Evolutionary conservation across 768 basidiomycete species (phyloP), one percentile per base, ranked within the genome.

Genomic region (Amanita muscaria): DNA sequence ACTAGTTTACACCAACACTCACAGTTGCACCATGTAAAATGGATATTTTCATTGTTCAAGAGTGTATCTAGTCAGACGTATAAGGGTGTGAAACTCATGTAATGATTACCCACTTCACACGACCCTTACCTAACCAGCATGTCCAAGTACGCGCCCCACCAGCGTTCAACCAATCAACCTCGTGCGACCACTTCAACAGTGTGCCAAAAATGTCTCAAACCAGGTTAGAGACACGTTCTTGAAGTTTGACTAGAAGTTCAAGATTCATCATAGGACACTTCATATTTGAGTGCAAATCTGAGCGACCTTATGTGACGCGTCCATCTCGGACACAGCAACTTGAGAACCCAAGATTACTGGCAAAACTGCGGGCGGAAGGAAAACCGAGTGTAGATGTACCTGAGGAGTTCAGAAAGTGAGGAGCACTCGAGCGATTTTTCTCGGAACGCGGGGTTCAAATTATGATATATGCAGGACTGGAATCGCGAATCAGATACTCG

Each of bases 251-350:
- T n/a, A n/a, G n/a, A n/a, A n/a, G n/a, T n/a, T n/a, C n/a, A n/a
- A n/a, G n/a, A n/a, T n/a, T n/a, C n/a, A n/a, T n/a, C n/a, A n/a
- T n/a, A n/a, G 92, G 91, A 0, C 93, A 96, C 62, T 93, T 83
- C 59, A 96, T 80, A 10, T 97, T 83, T 57, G 77, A 96, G 65
- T 97, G 93, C 74, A 89, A 88, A 63, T 72, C 73, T 14, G 54
- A 74, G 16, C 73, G 85, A 2, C 87, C 89, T 19, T 97, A 96
- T 59, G 70, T 89, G 31, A 78, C 88, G 9, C 74, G 93, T n/a
- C 92, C 92, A 2, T 91, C 89, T 27, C 77, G 91, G 32, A 88
- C 88, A 2, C 76, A 91, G 54, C 79, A 83, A 60, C 74, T 97
- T 12, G 84, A 90, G 54, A 87, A 88, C 44, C 89, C 89, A 3